Conservation (phyloP, 75 land plant species). For the Pinus albicaulis region DNA sequence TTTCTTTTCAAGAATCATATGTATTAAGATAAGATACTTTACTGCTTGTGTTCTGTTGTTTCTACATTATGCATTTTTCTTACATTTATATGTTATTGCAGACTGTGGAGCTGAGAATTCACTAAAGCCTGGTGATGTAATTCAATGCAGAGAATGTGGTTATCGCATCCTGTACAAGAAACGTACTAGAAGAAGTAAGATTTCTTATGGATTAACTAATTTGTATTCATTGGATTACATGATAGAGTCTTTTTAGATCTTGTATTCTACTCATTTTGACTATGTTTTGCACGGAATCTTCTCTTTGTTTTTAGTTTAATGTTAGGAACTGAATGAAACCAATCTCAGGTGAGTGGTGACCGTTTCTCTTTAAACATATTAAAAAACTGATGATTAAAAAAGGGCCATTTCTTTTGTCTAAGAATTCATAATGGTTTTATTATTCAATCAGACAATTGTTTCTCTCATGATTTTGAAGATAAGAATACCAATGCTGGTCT, state of each 20-base stretch:
- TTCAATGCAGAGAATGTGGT: constrained; percentile 94
- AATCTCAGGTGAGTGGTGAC: not conserved
- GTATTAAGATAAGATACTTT: not conserved
- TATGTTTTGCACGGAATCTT: not conserved
- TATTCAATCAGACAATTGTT: no score
- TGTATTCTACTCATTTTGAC: not conserved
- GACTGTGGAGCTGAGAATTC: constrained; percentile 94
- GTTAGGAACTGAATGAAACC: not conserved
- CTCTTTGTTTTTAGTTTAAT: not conserved
- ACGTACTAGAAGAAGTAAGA: constrained; percentile 84
- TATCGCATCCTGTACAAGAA: constrained; percentile 95
- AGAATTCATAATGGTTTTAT: not conserved
- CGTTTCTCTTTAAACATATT: not conserved
- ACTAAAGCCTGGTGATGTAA: constrained; percentile 87
- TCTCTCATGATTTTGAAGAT: no score
- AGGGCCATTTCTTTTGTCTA: not conserved
- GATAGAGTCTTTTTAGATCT: not conserved
- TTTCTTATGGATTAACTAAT: not conserved
- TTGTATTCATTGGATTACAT: not conserved
- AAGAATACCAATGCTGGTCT: no score
- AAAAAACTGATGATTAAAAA: not conserved
- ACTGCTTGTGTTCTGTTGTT: not conserved
- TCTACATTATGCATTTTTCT: not conserved
- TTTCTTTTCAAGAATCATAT: not conserved
- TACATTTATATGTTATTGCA: constrained; percentile 11